Base-by-base conservation (phyloP, 768 basidiomycete genomes). In the Pholiota molesta region DNA sequence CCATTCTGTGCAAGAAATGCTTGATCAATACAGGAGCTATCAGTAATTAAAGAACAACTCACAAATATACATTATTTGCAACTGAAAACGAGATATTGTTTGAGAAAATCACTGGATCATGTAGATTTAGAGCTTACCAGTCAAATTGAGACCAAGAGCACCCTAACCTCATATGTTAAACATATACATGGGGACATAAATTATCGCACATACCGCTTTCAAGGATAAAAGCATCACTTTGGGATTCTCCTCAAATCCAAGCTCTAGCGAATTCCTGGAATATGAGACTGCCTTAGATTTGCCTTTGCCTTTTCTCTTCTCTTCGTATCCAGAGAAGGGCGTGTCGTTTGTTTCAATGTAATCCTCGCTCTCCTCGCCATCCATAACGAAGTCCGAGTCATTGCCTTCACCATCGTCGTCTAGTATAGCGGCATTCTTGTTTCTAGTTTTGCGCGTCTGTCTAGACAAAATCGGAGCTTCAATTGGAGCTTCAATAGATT, bases 41-140 rank as follows among this genome's bases (percentile, higher is more conserved):
- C 42, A 61, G n/a, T 37, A 60, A 4, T 31, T n/a, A 23, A 40
- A 10, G 28, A 23, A 47, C 23, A 29, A 78, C 87, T 77, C 68
- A 91, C 90, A 93, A 74, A 68, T 87, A 91, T 9, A 92, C 91
- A 72, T 95, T 92, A 67, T 94, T 94, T 1, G 94, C 94, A 19
- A 90, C 93, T 66, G 49, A 19, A 39, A 31, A 16, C 52, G 29
- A 23, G 17, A 1, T 37, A 13, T 47, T 10, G 51, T 11, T 13
- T 37, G 16, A 14, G 16, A 35, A 11, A 31, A 26, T 3, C 11
- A 23, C 47, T 35, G 42, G 35, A 37, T 3, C 7, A 17, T 47
- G 7, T 21, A 39, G 17, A 19, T 28, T 21, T n/a, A 21, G 52
- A 5, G 55, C 72, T 51, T 65, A 79, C 80, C 79, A 23, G 94